Conservation (phyloP, 2,329 filamentous ascomycete genomes). For the Trichoderma arundinaceum region DNA sequence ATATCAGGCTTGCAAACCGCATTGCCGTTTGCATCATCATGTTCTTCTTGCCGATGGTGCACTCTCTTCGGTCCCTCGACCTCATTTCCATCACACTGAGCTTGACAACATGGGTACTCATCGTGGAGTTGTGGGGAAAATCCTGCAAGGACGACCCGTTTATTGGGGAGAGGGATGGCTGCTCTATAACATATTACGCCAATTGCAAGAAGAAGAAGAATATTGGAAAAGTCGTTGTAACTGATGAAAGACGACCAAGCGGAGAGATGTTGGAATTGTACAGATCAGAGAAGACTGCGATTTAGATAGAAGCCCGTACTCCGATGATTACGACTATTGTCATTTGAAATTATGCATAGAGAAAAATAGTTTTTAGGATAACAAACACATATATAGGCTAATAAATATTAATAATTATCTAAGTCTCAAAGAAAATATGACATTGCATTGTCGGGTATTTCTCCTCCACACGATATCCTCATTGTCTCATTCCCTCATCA, state of each 20-base stretch:
- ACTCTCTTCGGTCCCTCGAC: constrained; percentile 51
- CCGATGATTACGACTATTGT: neutral
- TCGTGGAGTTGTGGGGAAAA: constrained; percentile 57
- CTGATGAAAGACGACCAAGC: constrained; percentile 41
- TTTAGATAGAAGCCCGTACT: neutral
- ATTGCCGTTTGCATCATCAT: constrained; percentile 56
- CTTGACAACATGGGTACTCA: constrained; percentile 53
- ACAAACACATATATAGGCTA: neutral
- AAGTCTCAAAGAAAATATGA: neutral
- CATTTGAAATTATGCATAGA: neutral
- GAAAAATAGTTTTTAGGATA: neutral
- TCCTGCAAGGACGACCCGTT: constrained; percentile 54
- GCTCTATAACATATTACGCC: constrained; percentile 50
- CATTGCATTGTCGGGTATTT: neutral
- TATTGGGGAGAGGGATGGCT: constrained; percentile 44
- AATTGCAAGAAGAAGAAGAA: constrained; percentile 48
- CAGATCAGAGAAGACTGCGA: constrained; percentile 37
- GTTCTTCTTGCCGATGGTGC: constrained; percentile 60
- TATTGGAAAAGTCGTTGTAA: constrained; percentile 40
- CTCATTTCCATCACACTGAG: constrained; percentile 54
- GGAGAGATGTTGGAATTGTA: constrained; percentile 37
- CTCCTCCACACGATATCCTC: neutral
- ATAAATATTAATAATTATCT: neutral
- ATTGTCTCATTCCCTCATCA: constrained; percentile 24
- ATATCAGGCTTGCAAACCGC: constrained; percentile 58